These are phyloP conservation scores for Enterospora canceri DNA, from an alignment of 371 early-diverging fungal species.

Conservation along the genomic window DNA sequence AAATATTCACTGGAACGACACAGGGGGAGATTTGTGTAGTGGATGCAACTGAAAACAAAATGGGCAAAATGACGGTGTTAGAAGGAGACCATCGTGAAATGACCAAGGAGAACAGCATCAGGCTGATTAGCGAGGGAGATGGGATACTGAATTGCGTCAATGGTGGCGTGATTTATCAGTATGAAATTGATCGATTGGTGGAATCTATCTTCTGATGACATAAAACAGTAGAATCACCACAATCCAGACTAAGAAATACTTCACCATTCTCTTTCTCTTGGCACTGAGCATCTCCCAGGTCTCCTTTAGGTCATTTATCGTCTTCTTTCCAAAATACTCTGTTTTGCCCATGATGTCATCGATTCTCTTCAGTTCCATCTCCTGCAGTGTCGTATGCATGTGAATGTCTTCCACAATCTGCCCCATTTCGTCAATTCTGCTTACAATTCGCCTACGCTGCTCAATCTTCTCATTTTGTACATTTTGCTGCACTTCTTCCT, in stretches of 20 bases:
- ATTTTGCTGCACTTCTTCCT: background rate
- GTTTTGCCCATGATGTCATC: slow-evolving; percentile 44
- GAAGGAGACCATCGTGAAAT: slow-evolving; percentile 21
- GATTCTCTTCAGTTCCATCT: slow-evolving; percentile 51
- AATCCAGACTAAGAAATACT: slow-evolving; percentile 47
- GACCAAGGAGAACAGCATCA: slow-evolving; percentile 33
- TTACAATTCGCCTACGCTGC: slow-evolving; percentile 42
- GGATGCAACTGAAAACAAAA: background rate
- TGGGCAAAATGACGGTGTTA: slow-evolving; percentile 8
- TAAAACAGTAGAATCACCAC: slow-evolving; percentile 34
- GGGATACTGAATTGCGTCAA: background rate
- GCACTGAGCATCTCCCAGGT: slow-evolving; percentile 25
- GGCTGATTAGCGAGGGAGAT: slow-evolving; percentile 13
- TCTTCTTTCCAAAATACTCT: slow-evolving; percentile 20
- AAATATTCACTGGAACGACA: slow-evolving; percentile 49
- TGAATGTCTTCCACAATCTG: slow-evolving; percentile 55
- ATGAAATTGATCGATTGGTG: background rate
- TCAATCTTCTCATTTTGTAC: slow-evolving; percentile 1
- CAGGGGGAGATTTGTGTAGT: background rate
- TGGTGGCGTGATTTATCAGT: background rate
- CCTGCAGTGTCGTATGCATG: slow-evolving; percentile 55
- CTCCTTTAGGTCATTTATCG: slow-evolving; percentile 27
- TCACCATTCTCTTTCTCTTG: slow-evolving; percentile 34
- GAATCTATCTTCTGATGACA: slow-evolving; percentile 14
- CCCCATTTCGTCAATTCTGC: slow-evolving; percentile 56